Conservation (phyloP, 1,284 basidiomycete genomes). For the Moesziomyces sp. region DNA sequence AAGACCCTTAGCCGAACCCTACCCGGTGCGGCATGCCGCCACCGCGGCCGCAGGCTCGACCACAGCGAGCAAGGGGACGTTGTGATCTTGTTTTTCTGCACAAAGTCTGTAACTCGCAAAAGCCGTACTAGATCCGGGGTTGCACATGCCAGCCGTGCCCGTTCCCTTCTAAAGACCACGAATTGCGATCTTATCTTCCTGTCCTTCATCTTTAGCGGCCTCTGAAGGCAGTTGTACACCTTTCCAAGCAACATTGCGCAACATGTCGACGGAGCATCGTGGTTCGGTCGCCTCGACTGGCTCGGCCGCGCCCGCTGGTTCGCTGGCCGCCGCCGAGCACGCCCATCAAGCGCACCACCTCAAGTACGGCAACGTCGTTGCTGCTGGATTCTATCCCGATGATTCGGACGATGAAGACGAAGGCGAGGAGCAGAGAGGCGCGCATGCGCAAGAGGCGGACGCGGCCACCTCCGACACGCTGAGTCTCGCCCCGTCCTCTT, state of each 20-base stretch:
- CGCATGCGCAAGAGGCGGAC: background rate
- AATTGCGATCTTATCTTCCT: background rate
- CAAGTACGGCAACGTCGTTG: slow-evolving; percentile 50
- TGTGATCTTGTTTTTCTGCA: too few relatives aligned
- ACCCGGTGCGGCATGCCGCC: background rate
- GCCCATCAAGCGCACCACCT: slow-evolving; percentile 49
- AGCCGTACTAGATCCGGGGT: too few relatives aligned
- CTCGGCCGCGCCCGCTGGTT: slow-evolving; percentile 1
- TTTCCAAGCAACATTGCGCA: too few relatives aligned
- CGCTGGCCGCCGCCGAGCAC: background rate
- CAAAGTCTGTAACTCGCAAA: too few relatives aligned
- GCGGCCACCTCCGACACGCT: background rate
- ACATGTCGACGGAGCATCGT: slow-evolving; percentile 28
- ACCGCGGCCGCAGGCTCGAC: background rate
- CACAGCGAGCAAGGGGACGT: background rate
- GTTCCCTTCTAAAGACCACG: too few relatives aligned
- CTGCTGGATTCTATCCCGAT: slow-evolving; percentile 41
- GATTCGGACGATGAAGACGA: slow-evolving; percentile 34
- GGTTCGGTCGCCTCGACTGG: slow-evolving; percentile 20
- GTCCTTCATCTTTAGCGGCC: too few relatives aligned
- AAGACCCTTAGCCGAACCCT: background rate
- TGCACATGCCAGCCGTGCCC: too few relatives aligned
- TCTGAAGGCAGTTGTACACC: too few relatives aligned
- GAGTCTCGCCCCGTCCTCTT: slow-evolving; percentile 15
- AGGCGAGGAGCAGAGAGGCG: background rate